Evolutionary conservation across 1,139 yeast genomes (phyloP).

Genomic region (Fermentozyma sake): DNA sequence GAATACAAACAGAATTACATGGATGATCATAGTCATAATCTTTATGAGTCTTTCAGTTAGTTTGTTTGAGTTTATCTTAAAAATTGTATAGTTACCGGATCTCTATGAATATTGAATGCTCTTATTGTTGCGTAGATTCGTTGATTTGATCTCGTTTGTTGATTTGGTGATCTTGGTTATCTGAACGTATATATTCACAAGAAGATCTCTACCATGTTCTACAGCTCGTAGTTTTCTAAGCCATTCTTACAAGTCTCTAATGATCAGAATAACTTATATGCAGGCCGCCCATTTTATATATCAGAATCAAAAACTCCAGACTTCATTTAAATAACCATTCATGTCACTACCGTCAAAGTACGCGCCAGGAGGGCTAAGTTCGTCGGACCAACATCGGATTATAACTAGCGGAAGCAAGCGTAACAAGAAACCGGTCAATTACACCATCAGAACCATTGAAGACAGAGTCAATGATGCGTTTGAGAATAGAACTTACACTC

Average conservation of each 20-base stretch:
- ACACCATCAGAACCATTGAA: constrained; percentile 28
- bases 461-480: constrained; percentile 29
- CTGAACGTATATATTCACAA: not conserved
- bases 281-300: not conserved
- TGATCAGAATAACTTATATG: not conserved
- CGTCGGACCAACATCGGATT: constrained; percentile 21
- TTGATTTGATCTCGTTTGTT: too few species aligned
- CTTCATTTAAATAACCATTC: not conserved
- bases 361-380: constrained; percentile 38
- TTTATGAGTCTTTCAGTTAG: constrained; percentile 71
- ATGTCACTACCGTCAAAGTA: constrained; percentile 39
- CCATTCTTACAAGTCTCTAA: too few species aligned
- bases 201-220: too few species aligned
- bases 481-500: constrained; percentile 6
- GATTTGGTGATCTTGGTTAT: not conserved
- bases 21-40: constrained; percentile 83
- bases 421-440: constrained; percentile 17
- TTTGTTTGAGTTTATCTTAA: constrained; percentile 39
- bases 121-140: too few species aligned
- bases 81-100: constrained; percentile 17
- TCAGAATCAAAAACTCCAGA: not conserved
- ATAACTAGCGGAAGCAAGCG: constrained; percentile 28
- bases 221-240: too few species aligned
- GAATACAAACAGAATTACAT: constrained; percentile 85
- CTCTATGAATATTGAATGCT: not conserved